Base-by-base conservation (phyloP, 78 protist species). In the Emiliania huxleyi region DNA sequence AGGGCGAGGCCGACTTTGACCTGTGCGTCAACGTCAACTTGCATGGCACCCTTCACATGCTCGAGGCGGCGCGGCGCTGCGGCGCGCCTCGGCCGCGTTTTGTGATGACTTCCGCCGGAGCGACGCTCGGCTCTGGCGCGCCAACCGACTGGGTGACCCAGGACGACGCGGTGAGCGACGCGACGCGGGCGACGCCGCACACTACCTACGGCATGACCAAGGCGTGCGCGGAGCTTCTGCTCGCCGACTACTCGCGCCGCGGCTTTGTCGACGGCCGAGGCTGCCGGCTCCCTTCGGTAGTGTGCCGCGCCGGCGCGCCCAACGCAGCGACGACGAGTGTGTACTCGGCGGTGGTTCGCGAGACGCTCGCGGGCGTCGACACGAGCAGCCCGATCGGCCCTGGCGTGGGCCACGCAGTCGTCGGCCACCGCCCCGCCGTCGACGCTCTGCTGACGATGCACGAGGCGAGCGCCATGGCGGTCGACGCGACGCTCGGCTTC, bases 121-220 rank as follows among this genome's bases (percentile, higher is more conserved):
- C 83, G 37, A 73, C 83, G 83, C 83, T 73, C 42, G 83, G 83
- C 44, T 2, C 83, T 5, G 83, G 83, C 42, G 83, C 83, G 83
- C 42, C 83, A 5, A 73, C 83, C 42, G 83, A 73, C 83, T 73
- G 8, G 19, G 22, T 73, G 15, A 3, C 33, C 37, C 8, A 35
- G 83, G 83, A 73, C 83, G 83, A 73, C 83, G 18, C 42, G 19
- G 83, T 73, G 33, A 2, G 40, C 43, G 83, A 73, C 83, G 44
- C 37, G 23, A 35, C 83, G 83, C 83, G 83, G 12, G 83, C 83
- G 40, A 35, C 83, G 43, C 83, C 83, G 44, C 83, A 73, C 83
- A 73, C 83, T 1, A 73, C 83, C 25, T 73, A 73, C 42, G 83
- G 83, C 83, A 18, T 35, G 83, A 73, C 83, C 15, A 73, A 73